A percentile compares a stretch with the other conserved stretches of the same genome.
Evolutionary conservation across 768 basidiomycete species (phyloP).

Genomic region (Termitomyces heimii): DNA sequence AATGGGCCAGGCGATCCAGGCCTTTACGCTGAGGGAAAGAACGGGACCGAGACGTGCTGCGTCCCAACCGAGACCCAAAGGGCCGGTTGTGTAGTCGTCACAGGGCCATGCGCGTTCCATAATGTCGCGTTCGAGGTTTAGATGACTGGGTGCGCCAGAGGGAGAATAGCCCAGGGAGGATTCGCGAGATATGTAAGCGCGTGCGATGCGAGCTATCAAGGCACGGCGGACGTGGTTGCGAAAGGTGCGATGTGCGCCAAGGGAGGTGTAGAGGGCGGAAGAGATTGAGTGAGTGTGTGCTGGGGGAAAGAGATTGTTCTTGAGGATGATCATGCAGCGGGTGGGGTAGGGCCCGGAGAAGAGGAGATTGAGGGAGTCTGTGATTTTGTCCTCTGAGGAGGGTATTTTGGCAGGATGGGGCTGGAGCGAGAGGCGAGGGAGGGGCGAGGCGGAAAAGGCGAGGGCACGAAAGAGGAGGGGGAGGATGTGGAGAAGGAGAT

Average conservation of each 20-base stretch:
- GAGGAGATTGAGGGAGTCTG: slow-evolving; percentile 49
- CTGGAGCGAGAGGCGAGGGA: slow-evolving; percentile 61
- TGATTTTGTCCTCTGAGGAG: slow-evolving; percentile 48
- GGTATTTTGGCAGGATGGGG: slow-evolving; percentile 27
- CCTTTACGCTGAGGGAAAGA: slow-evolving; percentile 47
- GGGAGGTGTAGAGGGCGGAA: slow-evolving; percentile 35
- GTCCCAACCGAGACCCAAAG: slow-evolving; percentile 53
- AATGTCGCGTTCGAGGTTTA: slow-evolving; percentile 56
- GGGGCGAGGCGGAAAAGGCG: slow-evolving; percentile 56
- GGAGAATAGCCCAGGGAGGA: slow-evolving; percentile 46
- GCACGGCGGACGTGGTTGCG: slow-evolving; percentile 59
- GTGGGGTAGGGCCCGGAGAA: slow-evolving; percentile 63
- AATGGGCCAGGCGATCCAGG: slow-evolving; percentile 46
- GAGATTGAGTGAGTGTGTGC: slow-evolving; percentile 20
- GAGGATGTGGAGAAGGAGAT: slow-evolving; percentile 49
- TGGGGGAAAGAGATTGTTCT: slow-evolving; percentile 50
- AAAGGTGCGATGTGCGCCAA: slow-evolving; percentile 58
- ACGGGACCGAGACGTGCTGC: slow-evolving; percentile 50
- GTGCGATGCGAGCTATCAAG: slow-evolving; percentile 55
- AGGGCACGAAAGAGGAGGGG: slow-evolving; percentile 69
- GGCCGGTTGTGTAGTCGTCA: slow-evolving; percentile 38
- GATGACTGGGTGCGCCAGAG: slow-evolving; percentile 52
- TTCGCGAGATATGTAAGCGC: slow-evolving; percentile 57
- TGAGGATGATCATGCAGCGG: slow-evolving; percentile 58
- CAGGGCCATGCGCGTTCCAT: slow-evolving; percentile 74